Conservation (phyloP, 371 early-diverging fungal genomes). For the Umbelopsis sp. region DNA sequence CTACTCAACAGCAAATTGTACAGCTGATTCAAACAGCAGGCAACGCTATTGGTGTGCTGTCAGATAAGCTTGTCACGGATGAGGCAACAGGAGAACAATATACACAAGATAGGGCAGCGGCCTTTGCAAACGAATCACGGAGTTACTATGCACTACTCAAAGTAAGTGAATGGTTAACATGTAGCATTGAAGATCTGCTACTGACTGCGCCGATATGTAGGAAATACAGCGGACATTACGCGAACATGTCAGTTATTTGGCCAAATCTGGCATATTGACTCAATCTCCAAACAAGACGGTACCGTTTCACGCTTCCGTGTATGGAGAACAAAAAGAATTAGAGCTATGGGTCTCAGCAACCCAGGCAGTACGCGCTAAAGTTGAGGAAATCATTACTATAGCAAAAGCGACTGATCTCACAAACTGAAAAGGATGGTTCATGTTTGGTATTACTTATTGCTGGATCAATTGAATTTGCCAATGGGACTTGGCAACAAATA, state of each 20-base stretch:
- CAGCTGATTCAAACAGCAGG: conserved; percentile 47
- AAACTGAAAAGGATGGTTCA: neutral
- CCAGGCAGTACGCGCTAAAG: conserved; percentile 36
- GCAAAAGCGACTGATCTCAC: conserved; percentile 16
- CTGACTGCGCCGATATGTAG: conserved; percentile 23
- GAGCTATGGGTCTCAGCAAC: conserved; percentile 49
- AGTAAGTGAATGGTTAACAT: conserved; percentile 23
- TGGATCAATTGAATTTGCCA: too few relatives aligned
- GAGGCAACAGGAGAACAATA: conserved; percentile 36
- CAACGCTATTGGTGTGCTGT: conserved; percentile 39
- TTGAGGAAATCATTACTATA: conserved; percentile 37
- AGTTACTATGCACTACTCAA: conserved; percentile 50
- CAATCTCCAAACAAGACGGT: conserved; percentile 43
- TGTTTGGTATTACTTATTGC: too few relatives aligned
- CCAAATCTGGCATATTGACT: conserved; percentile 40
- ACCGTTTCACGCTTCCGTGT: conserved; percentile 45
- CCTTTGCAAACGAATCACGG: conserved; percentile 36
- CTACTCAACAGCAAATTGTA: conserved; percentile 42
- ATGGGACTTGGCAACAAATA: too few relatives aligned
- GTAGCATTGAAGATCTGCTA: neutral
- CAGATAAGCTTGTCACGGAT: conserved; percentile 33
- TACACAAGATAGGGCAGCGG: conserved; percentile 28
- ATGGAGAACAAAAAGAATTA: conserved; percentile 43
- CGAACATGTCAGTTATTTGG: conserved; percentile 41
- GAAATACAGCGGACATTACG: conserved; percentile 47